A percentile compares a stretch with the other conserved stretches of the same genome.
These are phyloP conservation scores for Cordyceps cateniannulata DNA, from an alignment of 2,329 filamentous ascomycete genomes.

Conservation along the genomic window DNA sequence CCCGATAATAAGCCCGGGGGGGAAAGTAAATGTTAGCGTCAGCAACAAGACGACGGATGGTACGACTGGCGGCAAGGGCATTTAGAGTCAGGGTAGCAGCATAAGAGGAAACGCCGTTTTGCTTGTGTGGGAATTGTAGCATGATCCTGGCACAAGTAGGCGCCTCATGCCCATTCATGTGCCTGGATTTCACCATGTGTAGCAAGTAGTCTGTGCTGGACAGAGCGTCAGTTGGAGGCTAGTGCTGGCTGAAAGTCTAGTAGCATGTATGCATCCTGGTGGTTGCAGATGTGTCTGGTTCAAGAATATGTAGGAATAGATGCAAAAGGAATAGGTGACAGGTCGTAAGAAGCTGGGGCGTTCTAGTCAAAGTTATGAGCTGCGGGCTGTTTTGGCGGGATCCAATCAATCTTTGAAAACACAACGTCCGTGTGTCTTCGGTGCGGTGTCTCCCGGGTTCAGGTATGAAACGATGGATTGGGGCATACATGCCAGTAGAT, in stretches of 20 bases:
- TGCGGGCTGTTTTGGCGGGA: no score
- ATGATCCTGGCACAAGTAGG: not conserved
- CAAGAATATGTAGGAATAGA: not conserved
- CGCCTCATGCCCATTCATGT: not conserved
- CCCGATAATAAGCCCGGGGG: not conserved
- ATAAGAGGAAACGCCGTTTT: not conserved
- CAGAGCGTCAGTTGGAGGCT: not conserved
- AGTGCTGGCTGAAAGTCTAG: not conserved
- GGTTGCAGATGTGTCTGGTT: not conserved
- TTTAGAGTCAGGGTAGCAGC: not conserved
- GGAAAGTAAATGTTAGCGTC: not conserved
- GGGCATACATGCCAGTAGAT: no score
- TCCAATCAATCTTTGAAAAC: not conserved
- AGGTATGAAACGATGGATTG: not conserved
- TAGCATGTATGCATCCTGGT: not conserved
- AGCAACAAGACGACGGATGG: not conserved
- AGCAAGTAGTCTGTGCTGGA: not conserved
- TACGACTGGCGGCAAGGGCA: not conserved
- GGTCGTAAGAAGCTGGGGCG: no score
- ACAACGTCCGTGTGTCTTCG: not conserved
- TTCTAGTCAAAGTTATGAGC: not conserved
- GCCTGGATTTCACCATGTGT: slow-evolving; percentile 1
- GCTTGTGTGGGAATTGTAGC: not conserved
- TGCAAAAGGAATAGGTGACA: no score
- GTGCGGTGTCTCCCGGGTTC: not conserved